phyloP scores from a whole-genome alignment of 2,329 filamentous ascomycete genomes.

The Fusarium sp. region DNA sequence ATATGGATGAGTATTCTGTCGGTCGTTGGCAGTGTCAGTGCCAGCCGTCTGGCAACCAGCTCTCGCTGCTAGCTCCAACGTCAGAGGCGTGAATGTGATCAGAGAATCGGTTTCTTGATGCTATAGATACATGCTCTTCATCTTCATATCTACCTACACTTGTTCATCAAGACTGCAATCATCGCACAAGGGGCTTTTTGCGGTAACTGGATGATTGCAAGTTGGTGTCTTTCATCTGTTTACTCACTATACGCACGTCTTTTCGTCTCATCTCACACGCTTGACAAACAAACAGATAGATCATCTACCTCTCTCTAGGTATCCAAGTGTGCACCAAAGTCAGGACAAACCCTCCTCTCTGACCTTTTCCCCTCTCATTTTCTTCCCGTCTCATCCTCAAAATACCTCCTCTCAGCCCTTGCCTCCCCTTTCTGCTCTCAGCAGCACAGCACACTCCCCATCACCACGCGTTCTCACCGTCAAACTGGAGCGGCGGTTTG shows the following conservation, averaged over 20 bases:
- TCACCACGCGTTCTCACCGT: not conserved
- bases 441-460: not conserved
- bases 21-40: not conserved
- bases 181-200: not conserved
- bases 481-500: not conserved
- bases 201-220: not conserved
- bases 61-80: not conserved
- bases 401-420: not conserved
- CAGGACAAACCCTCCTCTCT: constrained; percentile 4
- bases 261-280: constrained; percentile 1
- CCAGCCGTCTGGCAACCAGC: not conserved
- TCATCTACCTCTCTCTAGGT: too few species aligned
- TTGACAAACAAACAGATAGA: constrained; percentile 23
- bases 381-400: constrained; percentile 1
- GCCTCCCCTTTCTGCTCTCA: not conserved
- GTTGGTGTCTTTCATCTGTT: constrained; percentile 2
- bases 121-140: not conserved
- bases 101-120: not conserved
- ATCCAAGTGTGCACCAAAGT: not conserved
- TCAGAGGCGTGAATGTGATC: not conserved
- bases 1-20: not conserved
- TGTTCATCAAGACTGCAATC: not conserved
- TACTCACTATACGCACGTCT: not conserved
- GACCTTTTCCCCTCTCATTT: constrained; percentile 14
- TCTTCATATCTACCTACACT: not conserved